Percentiles rank a stretch among this genome's conserved stretches.
Conservation (phyloP, 345 rosid species). For the Boechera divaricarpa region DNA sequence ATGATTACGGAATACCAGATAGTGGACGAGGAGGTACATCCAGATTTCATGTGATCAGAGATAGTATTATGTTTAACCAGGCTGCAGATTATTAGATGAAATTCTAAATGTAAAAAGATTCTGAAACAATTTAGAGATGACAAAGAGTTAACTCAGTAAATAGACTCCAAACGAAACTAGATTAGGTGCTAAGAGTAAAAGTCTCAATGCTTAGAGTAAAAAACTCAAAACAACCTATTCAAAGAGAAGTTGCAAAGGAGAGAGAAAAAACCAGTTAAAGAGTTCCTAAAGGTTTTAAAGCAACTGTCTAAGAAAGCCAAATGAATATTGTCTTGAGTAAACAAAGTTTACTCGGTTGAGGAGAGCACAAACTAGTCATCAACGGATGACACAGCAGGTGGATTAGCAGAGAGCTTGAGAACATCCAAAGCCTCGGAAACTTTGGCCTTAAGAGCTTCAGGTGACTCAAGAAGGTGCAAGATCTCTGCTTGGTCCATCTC, state of each 20-base stretch:
- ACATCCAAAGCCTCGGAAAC: conserved; percentile 75
- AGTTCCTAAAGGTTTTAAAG: conserved; percentile 24
- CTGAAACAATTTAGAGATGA: neutral
- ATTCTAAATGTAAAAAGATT: neutral
- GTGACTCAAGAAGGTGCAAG: conserved; percentile 71
- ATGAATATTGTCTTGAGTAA: conserved; percentile 6
- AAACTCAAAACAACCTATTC: conserved; percentile 7
- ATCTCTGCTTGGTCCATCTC: conserved; percentile 86
- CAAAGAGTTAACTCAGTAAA: neutral
- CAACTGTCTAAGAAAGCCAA: conserved; percentile 22
- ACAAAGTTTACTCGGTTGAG: conserved; percentile 28
- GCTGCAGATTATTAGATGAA: neutral
- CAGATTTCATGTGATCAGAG: conserved; percentile 58
- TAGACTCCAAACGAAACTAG: neutral
- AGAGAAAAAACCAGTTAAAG: conserved; percentile 13
- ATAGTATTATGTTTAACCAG: neutral
- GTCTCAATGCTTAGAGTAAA: neutral
- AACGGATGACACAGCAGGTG: conserved; percentile 36
- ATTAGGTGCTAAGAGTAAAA: conserved; percentile 6
- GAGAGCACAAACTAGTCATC: conserved; percentile 50
- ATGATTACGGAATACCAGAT: conserved; percentile 36
- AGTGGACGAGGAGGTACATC: conserved; percentile 77
- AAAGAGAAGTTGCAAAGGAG: conserved; percentile 19
- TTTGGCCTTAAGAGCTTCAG: conserved; percentile 68
- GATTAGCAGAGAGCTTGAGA: conserved; percentile 48